These are phyloP conservation scores for Paspalum vaginatum DNA, from an alignment of 176 grass and related monocot genomes.

Conservation along the genomic window DNA sequence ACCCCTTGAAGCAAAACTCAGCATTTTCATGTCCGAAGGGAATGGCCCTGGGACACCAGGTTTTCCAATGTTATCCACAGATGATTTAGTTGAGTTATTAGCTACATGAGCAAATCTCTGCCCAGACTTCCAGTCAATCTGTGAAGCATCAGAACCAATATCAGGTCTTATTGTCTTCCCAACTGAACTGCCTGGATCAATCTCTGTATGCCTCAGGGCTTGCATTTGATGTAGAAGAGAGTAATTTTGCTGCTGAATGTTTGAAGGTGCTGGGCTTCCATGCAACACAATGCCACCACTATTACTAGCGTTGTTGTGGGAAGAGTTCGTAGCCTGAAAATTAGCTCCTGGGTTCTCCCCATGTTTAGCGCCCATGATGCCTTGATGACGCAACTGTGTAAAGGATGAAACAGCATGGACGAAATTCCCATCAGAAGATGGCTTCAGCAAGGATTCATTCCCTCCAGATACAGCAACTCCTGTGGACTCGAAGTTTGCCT, in stretches of 20 bases:
- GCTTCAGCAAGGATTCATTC: constrained; percentile 56
- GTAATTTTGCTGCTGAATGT: constrained; percentile 73
- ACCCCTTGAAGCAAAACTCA: constrained; percentile 73
- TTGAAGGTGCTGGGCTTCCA: constrained; percentile 62
- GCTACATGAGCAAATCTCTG: constrained; percentile 65
- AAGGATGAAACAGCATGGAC: constrained; percentile 55
- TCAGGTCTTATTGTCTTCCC: constrained; percentile 70
- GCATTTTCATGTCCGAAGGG: constrained; percentile 71
- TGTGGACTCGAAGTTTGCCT: constrained; percentile 47
- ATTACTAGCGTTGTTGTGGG: constrained; percentile 41
- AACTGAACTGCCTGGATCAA: constrained; percentile 59
- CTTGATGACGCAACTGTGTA: constrained; percentile 60
- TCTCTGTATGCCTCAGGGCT: constrained; percentile 61
- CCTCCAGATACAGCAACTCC: constrained; percentile 46
- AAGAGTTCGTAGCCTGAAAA: constrained; percentile 52
- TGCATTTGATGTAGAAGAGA: constrained; percentile 85
- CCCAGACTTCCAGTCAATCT: constrained; percentile 64
- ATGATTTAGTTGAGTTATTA: constrained; percentile 43
- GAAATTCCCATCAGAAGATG: constrained; percentile 52
- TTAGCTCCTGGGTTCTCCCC: constrained; percentile 50
- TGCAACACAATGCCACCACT: constrained; percentile 55
- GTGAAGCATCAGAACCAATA: constrained; percentile 56
- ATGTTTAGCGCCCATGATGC: constrained; percentile 53
- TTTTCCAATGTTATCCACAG: constrained; percentile 53
- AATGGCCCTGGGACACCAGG: constrained; percentile 51